Base-by-base conservation (phyloP, 225 moss, liverwort and hornwort species). In the Straminergon stramineum region DNA sequence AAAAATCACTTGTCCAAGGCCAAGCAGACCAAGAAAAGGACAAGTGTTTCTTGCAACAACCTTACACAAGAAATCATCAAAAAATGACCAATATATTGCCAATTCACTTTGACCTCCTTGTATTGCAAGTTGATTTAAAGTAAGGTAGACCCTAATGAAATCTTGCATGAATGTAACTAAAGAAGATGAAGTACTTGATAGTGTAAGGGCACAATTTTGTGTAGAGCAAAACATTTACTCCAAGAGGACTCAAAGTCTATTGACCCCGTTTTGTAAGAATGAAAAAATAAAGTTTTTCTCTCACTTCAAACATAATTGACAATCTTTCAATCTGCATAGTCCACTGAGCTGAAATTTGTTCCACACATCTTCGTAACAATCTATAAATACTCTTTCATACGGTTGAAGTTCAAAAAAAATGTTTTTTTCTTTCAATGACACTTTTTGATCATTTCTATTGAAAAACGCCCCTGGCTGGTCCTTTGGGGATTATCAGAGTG, bases 161-260 rank as follows among this genome's bases (percentile, higher is more conserved):
- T 52, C 19, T 77, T 53, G 5, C 22, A 77, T 22, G 5, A 14
- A 1, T 55, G 6, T 35, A 15, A 6, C 9, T 78, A 20, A 20
- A 34, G 3, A 76, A 55, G 23, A 35, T 78, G 3, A 15, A 15
- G 5, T 35, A 78, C 2, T 35, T 0, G 0, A 78, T 23, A 1
- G 8, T 35, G 0, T 55, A 35, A 52, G 53, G 14, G 8, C 9
- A 14, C 8, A 22, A 77, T 14, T 35, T 9, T 77, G 0, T 15
- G 0, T 3, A 23, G 7, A 53, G 2, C 22, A 77, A 53, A 53
- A 34, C 2, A 0, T 35, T 35, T 35, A 22, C 5, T 14, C 3
- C 53, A 53, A 53, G 5, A 53, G 15, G 8, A 2, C 12, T 21
- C 0, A 0, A 51, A 76, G 75, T 32, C 0, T 2, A 2, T 21